These are phyloP conservation scores for Kitagawia praeruptora DNA, from an alignment of 129 eudicot genomes.

Conservation along the genomic window DNA sequence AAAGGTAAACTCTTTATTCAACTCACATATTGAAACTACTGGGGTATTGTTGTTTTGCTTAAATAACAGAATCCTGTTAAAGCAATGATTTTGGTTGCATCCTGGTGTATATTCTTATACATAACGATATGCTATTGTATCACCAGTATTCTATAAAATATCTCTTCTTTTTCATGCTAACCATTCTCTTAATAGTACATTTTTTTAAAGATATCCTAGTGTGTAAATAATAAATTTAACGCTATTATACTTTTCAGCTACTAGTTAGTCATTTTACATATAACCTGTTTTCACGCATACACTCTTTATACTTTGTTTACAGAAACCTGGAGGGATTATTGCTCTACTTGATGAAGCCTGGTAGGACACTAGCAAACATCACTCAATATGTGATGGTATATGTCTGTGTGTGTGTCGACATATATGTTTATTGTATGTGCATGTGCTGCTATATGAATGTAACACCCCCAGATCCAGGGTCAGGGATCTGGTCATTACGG, in stretches of 20 bases:
- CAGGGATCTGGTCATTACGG: too few species aligned
- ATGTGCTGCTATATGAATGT: not conserved
- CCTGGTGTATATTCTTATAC: not conserved
- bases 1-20: constrained; percentile 43
- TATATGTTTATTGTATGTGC: not conserved
- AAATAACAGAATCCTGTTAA: not conserved
- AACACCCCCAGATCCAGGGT: too few species aligned
- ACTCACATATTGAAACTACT: not conserved
- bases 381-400: not conserved
- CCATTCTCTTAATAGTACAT: not conserved
- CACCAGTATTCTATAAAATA: not conserved
- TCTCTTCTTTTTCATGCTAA: not conserved
- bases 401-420: not conserved
- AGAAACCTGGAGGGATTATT: constrained; percentile 98
- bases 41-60: not conserved
- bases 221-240: not conserved
- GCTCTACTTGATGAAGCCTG: constrained; percentile 99
- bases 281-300: not conserved
- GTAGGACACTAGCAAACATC: constrained; percentile 25
- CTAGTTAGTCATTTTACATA: not conserved
- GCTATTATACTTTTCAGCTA: not conserved
- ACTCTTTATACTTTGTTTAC: constrained; percentile 27
- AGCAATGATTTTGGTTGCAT: not conserved
- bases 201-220: not conserved
- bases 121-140: not conserved